A percentile compares a stretch with the other conserved stretches of the same genome.
Evolutionary conservation across 768 basidiomycete genomes (phyloP).

Genomic region (Tephrocybe sp.): DNA sequence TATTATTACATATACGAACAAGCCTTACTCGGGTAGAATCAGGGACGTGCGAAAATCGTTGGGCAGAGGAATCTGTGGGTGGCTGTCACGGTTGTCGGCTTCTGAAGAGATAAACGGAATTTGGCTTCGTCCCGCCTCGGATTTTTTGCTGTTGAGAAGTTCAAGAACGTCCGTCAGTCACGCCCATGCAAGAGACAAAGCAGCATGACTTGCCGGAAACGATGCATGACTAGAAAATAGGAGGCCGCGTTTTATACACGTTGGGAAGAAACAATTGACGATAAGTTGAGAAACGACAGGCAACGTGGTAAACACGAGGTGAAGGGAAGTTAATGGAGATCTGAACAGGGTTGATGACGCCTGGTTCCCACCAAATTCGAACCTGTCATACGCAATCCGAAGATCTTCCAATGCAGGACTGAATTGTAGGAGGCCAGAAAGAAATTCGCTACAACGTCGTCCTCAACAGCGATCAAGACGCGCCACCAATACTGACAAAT

Average conservation of each 20-base stretch:
- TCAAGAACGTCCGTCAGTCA: conserved; percentile 20
- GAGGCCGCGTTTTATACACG: conserved; percentile 69
- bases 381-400: conserved; percentile 14
- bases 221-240: conserved; percentile 54
- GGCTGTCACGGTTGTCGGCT: conserved; percentile 32
- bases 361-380: conserved; percentile 3
- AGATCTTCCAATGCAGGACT: neutral
- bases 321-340: conserved; percentile 28
- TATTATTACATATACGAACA: conserved; percentile 10
- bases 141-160: conserved; percentile 61
- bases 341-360: conserved; percentile 24
- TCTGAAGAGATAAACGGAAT: conserved; percentile 31
- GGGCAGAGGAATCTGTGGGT: conserved; percentile 61
- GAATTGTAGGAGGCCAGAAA: conserved; percentile 3
- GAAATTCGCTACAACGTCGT: neutral
- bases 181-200: conserved; percentile 22
- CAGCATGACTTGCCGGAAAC: conserved; percentile 67
- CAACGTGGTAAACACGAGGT: conserved; percentile 83
- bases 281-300: conserved; percentile 39
- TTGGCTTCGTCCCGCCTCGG: conserved; percentile 59
- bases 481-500: conserved; percentile 13
- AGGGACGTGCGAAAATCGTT: conserved; percentile 85
- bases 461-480: conserved; percentile 3
- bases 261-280: conserved; percentile 37
- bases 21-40: conserved; percentile 77